Evolutionary conservation across 148 eudicot genomes (phyloP), one percentile per base, ranked within the genome.

Genomic region (Dysphania ambrosioides): DNA sequence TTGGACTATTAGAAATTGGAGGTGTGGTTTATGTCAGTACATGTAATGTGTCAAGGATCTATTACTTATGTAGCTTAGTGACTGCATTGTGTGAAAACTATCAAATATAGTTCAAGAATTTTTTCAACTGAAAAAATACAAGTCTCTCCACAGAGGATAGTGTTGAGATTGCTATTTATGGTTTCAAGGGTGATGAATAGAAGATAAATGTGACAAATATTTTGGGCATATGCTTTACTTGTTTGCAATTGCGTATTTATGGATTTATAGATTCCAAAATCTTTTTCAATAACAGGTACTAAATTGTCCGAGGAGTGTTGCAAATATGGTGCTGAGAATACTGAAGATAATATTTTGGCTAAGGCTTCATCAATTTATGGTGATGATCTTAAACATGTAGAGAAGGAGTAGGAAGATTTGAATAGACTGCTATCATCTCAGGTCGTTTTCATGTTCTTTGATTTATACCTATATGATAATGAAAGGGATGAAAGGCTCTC

Each of bases 221-320:
- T 64, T n/a, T 34, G 6, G 13, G 38, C 7, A 2, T 1, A 64
- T 35, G 23, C 5, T 34, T 5, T 31, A 62, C 40, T 4, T 64
- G 23, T 2, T 7, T 64, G 10, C n/a, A n/a, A n/a, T n/a, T n/a
- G n/a, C n/a, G n/a, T n/a, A n/a, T n/a, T n/a, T n/a, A n/a, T n/a
- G n/a, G n/a, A n/a, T n/a, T n/a, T n/a, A n/a, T n/a, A n/a, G n/a
- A n/a, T n/a, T 40, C 2, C 26, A 23, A 40, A 23, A 23, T 4
- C 32, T 11, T 66, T 26, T 34, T 30, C 23, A 51, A 77, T 70
- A 64, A 47, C 73, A 95, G 98, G 96, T 73, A 87, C 92, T 79
- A 95, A 92, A 84, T 85, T 95, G 83, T 89, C 98, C 12, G 98
- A 92, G 82, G 98, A 95, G 76, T 95, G 98, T 83, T 84, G 90